Base-by-base conservation (phyloP, 495 filamentous ascomycete genomes). In the Aspergillus leporis region DNA sequence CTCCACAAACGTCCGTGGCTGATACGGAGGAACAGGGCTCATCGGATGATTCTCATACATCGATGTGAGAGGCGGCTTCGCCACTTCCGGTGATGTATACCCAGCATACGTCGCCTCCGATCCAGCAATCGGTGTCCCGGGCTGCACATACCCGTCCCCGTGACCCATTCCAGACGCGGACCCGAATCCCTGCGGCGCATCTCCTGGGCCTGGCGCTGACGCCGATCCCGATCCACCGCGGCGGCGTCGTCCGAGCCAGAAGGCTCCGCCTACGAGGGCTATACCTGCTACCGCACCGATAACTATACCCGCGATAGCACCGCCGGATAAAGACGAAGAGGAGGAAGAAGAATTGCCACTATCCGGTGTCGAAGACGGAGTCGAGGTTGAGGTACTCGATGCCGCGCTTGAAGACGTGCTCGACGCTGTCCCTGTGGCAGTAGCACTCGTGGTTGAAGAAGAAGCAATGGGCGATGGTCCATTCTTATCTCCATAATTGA, bases 261-360 rank as follows among this genome's bases (percentile, higher is more conserved):
- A 54, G 18, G 32, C 52, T 0, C 31, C 52, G 13, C 34, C 52
- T 2, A 45, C 16, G 8, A 54, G 18, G 14, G 14, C 22, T 3
- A 54, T 10, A 4, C 34, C 52, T 3, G 52, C 52, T 30, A 54
- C 52, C 2, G 28, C 32, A 5, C 30, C 51, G 5, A 53, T 25
- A 8, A 53, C 51, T 6, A 53, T 40, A 0, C 51, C 51, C 0
- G 51, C 51, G 30, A 53, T 53, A 10, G 51, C 52, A 3, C 52
- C 52, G 23, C 34, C 19, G 4, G 52, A 54, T 4, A 54, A n/a
- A 0, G 10, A 16, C 3, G 38, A 13, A 4, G 38, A 2, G 1
- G 30, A 31, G 16, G 22, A 30, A 2, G 5, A 4, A 7, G 28
- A 1, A 13, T 43, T 32, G 3, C 30, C 49, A n/a, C n/a, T n/a